phyloP scores from a whole-genome alignment of 2,329 filamentous ascomycete genomes.

The Xylaria sp. region DNA sequence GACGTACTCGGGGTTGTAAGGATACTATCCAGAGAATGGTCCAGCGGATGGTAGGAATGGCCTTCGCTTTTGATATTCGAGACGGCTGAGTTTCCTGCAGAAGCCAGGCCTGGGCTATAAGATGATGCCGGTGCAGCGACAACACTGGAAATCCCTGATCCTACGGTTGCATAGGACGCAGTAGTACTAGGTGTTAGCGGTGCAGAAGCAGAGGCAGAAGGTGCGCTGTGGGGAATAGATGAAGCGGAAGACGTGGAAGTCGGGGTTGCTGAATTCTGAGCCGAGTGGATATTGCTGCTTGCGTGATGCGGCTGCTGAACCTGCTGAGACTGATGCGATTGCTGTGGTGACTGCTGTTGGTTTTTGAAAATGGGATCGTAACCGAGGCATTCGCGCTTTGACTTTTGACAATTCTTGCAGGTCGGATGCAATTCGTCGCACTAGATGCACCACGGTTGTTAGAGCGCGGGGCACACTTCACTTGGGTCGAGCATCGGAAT shows the following conservation, averaged over 20 bases:
- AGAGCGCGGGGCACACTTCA: conserved; percentile 9
- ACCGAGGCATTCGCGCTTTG: conserved; percentile 82
- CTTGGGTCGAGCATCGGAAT: not conserved
- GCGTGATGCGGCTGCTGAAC: too few relatives aligned
- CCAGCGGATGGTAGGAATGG: conserved; percentile 67
- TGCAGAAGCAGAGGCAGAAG: conserved; percentile 29
- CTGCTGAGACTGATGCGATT: too few relatives aligned
- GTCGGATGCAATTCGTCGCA: conserved; percentile 95
- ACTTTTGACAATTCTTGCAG: conserved; percentile 89
- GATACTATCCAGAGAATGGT: conserved; percentile 65
- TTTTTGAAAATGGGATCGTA: conserved; percentile 89
- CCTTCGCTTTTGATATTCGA: conserved; percentile 46
- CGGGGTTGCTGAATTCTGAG: conserved; percentile 55
- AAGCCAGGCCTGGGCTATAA: conserved; percentile 41
- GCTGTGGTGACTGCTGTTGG: conserved; percentile 56
- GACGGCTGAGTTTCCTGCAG: conserved; percentile 40
- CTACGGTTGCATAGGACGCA: conserved; percentile 37
- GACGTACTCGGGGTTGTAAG: conserved; percentile 46
- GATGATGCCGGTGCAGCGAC: conserved; percentile 36
- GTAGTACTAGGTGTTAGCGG: conserved; percentile 31
- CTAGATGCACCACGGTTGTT: conserved; percentile 52
- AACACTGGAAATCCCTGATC: conserved; percentile 38
- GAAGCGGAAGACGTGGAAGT: conserved; percentile 36
- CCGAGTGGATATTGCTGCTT: conserved; percentile 70
- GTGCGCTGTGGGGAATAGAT: conserved; percentile 37